A percentile compares a stretch with the other conserved stretches of the same genome.
These are phyloP conservation scores for Daldinia childiae DNA, from an alignment of 495 filamentous ascomycete species.

Conservation along the genomic window DNA sequence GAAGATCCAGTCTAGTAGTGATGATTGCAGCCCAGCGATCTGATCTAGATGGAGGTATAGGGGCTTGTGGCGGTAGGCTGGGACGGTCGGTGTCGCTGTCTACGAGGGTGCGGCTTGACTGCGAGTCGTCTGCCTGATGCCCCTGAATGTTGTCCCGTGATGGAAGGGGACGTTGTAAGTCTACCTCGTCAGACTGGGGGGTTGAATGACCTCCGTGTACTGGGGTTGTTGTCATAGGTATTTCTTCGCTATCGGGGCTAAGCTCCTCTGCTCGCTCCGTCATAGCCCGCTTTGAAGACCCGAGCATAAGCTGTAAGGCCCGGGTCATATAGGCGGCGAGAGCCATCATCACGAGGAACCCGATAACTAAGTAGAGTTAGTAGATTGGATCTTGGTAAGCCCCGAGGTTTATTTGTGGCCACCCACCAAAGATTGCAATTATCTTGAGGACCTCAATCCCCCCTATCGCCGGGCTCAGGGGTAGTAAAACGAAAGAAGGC, in stretches of 20 bases:
- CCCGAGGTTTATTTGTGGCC: background rate
- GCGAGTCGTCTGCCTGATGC: slow-evolving; percentile 5
- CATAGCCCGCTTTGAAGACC: slow-evolving; percentile 58
- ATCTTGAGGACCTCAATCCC: slow-evolving; percentile 64
- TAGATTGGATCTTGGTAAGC: background rate
- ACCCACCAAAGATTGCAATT: slow-evolving; percentile 61
- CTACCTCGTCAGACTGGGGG: slow-evolving; percentile 22
- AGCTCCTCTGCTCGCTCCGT: slow-evolving; percentile 62
- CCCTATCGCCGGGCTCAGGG: slow-evolving; percentile 60
- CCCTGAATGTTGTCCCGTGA: slow-evolving; percentile 24
- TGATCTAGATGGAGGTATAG: slow-evolving; percentile 53
- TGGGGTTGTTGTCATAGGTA: slow-evolving; percentile 46
- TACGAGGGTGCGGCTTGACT: background rate
- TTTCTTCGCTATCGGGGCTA: slow-evolving; percentile 51
- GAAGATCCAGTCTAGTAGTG: slow-evolving; percentile 52
- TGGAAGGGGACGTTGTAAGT: slow-evolving; percentile 25
- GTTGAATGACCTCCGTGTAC: slow-evolving; percentile 7
- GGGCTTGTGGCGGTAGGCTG: slow-evolving; percentile 43
- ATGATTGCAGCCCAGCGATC: slow-evolving; percentile 56
- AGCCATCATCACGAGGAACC: slow-evolving; percentile 57
- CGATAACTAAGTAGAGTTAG: slow-evolving; percentile 52
- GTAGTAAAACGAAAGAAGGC: slow-evolving; percentile 63
- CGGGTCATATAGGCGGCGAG: slow-evolving; percentile 61
- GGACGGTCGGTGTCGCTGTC: background rate
- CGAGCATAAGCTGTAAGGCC: slow-evolving; percentile 58